Percentiles rank a stretch among this genome's conserved stretches.
These are phyloP conservation scores for Theobroma grandiflorum DNA, from an alignment of 441 rosid genomes.

Conservation along the genomic window DNA sequence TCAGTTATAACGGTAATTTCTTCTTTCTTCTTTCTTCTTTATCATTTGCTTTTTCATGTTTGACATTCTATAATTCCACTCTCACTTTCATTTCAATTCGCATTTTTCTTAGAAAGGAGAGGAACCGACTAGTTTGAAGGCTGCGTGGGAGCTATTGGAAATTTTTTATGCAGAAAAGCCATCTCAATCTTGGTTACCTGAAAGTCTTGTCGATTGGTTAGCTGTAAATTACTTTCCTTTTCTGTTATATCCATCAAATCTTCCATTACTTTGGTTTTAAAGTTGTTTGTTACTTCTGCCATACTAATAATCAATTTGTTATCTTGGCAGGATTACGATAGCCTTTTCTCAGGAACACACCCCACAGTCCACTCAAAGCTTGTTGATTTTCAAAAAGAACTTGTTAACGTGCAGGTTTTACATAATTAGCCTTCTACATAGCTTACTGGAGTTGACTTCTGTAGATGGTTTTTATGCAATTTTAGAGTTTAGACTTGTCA, in stretches of 20 bases:
- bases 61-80: no score
- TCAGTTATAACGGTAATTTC: slow-evolving; percentile 61
- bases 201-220: slow-evolving; percentile 89
- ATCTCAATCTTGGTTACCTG: slow-evolving; percentile 83
- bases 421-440: background rate
- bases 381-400: slow-evolving; percentile 72
- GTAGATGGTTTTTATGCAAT: background rate
- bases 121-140: slow-evolving; percentile 73
- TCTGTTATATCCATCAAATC: background rate
- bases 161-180: slow-evolving; percentile 80
- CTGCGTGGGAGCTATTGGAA: slow-evolving; percentile 98
- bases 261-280: slow-evolving; percentile 10
- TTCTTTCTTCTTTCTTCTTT: background rate
- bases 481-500: background rate
- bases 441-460: background rate
- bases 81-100: background rate
- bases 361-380: slow-evolving; percentile 80
- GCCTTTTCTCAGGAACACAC: slow-evolving; percentile 66
- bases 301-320: background rate
- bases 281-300: slow-evolving; percentile 17
- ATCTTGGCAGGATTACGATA: slow-evolving; percentile 75
- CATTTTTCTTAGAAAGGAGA: slow-evolving; percentile 47
- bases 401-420: slow-evolving; percentile 76
- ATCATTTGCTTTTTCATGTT: no score
- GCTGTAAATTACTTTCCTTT: slow-evolving; percentile 66